Conservation (phyloP, 352 stramenopile genomes). For the Globisporangium takayamanum region DNA sequence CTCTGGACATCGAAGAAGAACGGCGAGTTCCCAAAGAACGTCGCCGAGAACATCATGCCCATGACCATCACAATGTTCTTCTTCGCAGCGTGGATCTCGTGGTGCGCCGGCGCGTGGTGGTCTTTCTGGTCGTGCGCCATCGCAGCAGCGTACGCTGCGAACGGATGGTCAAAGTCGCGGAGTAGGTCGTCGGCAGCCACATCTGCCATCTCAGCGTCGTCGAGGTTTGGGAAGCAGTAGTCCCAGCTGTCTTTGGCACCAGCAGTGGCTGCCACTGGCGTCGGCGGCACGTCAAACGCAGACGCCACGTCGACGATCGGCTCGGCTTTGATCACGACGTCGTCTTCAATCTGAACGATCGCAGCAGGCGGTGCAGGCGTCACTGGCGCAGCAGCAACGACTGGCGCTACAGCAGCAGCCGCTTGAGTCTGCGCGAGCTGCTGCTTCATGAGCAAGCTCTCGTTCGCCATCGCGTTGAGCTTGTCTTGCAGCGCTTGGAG, state of each 20-base stretch:
- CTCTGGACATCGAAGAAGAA: constrained; percentile 68
- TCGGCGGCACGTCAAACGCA: constrained; percentile 23
- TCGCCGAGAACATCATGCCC: constrained; percentile 84
- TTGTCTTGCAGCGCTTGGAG: constrained; percentile 72
- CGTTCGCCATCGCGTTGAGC: constrained; percentile 57
- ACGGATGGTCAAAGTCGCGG: constrained; percentile 68
- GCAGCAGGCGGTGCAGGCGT: background rate
- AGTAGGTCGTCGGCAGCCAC: constrained; percentile 62
- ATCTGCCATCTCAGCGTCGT: constrained; percentile 46
- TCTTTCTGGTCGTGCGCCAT: constrained; percentile 16
- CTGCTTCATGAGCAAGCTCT: constrained; percentile 59
- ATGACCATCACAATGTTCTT: constrained; percentile 89
- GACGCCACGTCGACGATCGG: constrained; percentile 18
- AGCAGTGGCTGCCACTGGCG: constrained; percentile 18
- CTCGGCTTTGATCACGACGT: constrained; percentile 60
- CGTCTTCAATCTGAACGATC: constrained; percentile 11
- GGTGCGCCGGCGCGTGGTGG: constrained; percentile 28
- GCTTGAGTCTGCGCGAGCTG: constrained; percentile 16
- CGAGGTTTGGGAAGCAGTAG: constrained; percentile 46
- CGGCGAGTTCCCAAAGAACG: constrained; percentile 73
- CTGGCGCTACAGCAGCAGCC: background rate
- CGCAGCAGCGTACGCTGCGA: constrained; percentile 23
- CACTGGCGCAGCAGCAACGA: background rate
- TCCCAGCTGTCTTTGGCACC: constrained; percentile 38
- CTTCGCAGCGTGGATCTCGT: constrained; percentile 80